A percentile compares a stretch with the other conserved stretches of the same genome.
Evolutionary conservation across 225 moss, liverwort and hornwort species (phyloP).

Genomic region (Marchantia polymorpha): DNA sequence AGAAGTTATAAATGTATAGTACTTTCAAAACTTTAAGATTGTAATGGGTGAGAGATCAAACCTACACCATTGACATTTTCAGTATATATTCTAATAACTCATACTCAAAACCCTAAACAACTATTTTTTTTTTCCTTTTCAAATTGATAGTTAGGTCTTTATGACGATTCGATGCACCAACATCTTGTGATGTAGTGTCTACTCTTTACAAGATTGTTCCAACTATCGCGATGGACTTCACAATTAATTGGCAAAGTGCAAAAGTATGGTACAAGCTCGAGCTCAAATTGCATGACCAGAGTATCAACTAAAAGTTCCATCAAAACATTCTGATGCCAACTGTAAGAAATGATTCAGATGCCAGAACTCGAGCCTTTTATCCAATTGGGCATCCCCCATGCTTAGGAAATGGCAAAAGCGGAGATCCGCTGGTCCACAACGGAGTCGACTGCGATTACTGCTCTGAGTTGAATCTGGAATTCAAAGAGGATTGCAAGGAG

Average conservation of each 20-base stretch:
- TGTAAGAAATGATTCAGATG: slow-evolving; percentile 16
- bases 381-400: slow-evolving; percentile 33
- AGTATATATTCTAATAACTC: no score
- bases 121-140: no score
- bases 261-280: slow-evolving; percentile 15
- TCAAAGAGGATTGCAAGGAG: slow-evolving; percentile 36
- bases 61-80: no score
- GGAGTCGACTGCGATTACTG: slow-evolving; percentile 24
- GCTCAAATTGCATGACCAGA: neutral
- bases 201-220: slow-evolving; percentile 15
- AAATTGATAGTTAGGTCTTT: slow-evolving; percentile 1
- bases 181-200: slow-evolving; percentile 6
- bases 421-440: slow-evolving; percentile 17
- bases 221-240: slow-evolving; percentile 7
- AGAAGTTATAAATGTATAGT: no score
- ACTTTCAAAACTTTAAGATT: no score
- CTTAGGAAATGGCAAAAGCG: slow-evolving; percentile 32
- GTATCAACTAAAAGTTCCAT: slow-evolving; percentile 2
- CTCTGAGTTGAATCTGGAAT: slow-evolving; percentile 45
- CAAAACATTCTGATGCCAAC: neutral
- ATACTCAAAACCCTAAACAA: no score
- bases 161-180: slow-evolving; percentile 11
- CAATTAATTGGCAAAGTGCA: slow-evolving; percentile 15
- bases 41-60: no score
- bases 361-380: slow-evolving; percentile 47